Base-by-base conservation (phyloP, 257 asterid genomes). In the Solanum ossicruentum region DNA sequence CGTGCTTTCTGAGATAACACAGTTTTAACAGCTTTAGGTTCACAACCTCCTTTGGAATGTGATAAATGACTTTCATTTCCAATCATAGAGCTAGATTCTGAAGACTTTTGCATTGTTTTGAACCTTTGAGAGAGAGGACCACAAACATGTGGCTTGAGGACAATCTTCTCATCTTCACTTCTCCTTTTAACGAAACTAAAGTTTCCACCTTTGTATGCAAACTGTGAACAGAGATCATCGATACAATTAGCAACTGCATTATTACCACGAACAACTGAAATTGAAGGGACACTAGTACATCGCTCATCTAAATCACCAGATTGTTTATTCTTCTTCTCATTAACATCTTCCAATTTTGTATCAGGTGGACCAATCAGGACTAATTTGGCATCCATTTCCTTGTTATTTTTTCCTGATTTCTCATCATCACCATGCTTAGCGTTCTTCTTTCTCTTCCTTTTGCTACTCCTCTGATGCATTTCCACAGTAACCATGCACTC, bases 221-320 rank as follows among this genome's bases (percentile, higher is more conserved):
- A 88, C 28, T 82, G 84, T 61, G 87, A 75, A 32, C 85, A 78
- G 43, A 86, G 17, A 71, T 85, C 60, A 60, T 86, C 87, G 9
- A 88, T 32, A 39, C 85, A 41, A 18, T 26, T 65, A 12, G 12
- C 58, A 57, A 82, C 84, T 36, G 73, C 75, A 58, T 52, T 82
- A 82, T 18, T 26, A 18, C 58, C 84, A 39, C 28, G n/a, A 26
- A 20, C 51, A 55, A 36, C 55, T 3, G 72, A 58, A 12, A 57
- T 15, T 12, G 84, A 57, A 81, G 41, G 15, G 20, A 39, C 41
- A 81, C 32, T 39, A 72, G 57, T 12, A 45, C 20, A 20, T 57
- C 84, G 56, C 70, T 55, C 56, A 12, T 57, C 84, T 18, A 61
- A 80, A 56, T 17, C 71, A 39, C 56, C 56, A 39, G n/a, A 12